A percentile compares a stretch with the other conserved stretches of the same genome.
Evolutionary conservation across 2,329 filamentous ascomycete genomes (phyloP).

Genomic region (Juglanconis sp.): DNA sequence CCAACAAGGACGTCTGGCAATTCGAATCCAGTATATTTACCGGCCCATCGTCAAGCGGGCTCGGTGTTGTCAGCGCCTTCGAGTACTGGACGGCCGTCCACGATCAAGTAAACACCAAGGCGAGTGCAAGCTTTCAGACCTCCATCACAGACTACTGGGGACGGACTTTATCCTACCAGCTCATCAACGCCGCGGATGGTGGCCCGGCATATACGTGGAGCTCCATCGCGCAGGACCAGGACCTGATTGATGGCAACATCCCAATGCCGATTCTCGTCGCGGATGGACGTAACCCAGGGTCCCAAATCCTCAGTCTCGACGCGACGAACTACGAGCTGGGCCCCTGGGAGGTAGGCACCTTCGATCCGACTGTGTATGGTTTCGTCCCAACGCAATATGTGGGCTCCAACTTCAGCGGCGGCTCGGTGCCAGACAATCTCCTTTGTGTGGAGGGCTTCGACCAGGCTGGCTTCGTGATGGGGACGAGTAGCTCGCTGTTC

Average conservation of each 20-base stretch:
- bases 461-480: constrained; percentile 79
- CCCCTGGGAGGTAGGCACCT: constrained; percentile 65
- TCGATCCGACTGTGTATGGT: constrained; percentile 56
- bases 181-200: constrained; percentile 72
- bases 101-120: constrained; percentile 58
- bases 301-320: constrained; percentile 46
- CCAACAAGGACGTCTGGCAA: constrained; percentile 35
- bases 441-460: constrained; percentile 77
- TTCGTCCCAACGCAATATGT: constrained; percentile 60
- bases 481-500: constrained; percentile 81
- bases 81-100: constrained; percentile 59
- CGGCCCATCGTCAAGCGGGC: constrained; percentile 27
- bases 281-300: constrained; percentile 43
- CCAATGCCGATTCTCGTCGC: constrained; percentile 51
- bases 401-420: constrained; percentile 55
- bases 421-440: constrained; percentile 50
- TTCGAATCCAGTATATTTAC: constrained; percentile 34
- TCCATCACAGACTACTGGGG: constrained; percentile 90
- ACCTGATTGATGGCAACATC: constrained; percentile 39
- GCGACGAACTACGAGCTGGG: constrained; percentile 63
- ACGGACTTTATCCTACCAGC: constrained; percentile 79
- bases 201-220: constrained; percentile 79
- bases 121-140: constrained; percentile 59
- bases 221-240: constrained; percentile 50
- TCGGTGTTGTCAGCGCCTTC: constrained; percentile 26